phyloP scores from a whole-genome alignment of 2,329 filamentous ascomycete genomes.

The Aschersonia sp. region DNA sequence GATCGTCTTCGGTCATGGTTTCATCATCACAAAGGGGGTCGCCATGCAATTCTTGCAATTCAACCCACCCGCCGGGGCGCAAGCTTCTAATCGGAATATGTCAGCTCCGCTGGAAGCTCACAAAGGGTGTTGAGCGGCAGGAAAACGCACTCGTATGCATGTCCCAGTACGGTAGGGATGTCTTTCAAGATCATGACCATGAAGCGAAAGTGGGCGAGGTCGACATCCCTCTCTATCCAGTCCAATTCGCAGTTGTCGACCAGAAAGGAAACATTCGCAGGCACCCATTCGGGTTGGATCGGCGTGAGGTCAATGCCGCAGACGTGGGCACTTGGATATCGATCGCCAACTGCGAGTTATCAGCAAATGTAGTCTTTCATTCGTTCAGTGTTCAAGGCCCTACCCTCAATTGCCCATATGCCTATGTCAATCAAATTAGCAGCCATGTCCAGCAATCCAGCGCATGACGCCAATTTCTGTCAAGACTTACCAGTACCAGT shows the following conservation, averaged over 20 bases:
- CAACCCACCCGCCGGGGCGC: conserved; percentile 28
- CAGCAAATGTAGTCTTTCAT: not conserved
- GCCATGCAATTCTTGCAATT: conserved; percentile 23
- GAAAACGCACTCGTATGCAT: conserved; percentile 8
- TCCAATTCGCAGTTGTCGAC: conserved; percentile 19
- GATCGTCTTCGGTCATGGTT: conserved; percentile 10
- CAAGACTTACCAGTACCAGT: conserved; percentile 8
- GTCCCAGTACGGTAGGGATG: conserved; percentile 5
- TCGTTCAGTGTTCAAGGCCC: not conserved
- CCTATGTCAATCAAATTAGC: not conserved
- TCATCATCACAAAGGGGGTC: conserved; percentile 20
- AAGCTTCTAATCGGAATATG: conserved; percentile 8
- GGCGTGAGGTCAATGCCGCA: conserved; percentile 24
- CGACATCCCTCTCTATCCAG: conserved; percentile 12
- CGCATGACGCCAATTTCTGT: not conserved
- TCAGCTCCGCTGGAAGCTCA: not conserved
- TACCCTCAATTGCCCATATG: conserved; percentile 6
- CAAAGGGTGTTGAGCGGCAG: not conserved
- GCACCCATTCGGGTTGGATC: conserved; percentile 24
- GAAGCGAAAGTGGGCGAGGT: conserved; percentile 17
- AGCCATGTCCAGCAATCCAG: not conserved
- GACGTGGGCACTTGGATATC: conserved; percentile 20
- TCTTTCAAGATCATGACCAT: conserved; percentile 8
- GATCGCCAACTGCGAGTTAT: conserved; percentile 6
- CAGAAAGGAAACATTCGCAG: conserved; percentile 23